phyloP scores from a whole-genome alignment of 371 early-diverging fungal genomes.

The Syncephalastrum contaminatum region DNA sequence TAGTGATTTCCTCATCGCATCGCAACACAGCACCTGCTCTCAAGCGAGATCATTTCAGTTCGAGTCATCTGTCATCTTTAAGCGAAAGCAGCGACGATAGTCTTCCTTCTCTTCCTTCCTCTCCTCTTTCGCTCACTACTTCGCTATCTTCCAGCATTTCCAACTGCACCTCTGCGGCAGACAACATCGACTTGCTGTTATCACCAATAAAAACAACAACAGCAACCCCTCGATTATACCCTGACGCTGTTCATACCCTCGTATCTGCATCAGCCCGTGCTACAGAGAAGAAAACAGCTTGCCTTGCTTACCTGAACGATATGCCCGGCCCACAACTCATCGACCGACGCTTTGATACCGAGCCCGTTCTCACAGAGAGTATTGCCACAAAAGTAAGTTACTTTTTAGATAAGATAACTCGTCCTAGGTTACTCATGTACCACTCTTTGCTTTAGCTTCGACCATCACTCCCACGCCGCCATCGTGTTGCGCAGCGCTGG shows the following conservation, averaged over 20 bases:
- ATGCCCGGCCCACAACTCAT: constrained; percentile 29
- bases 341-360: constrained; percentile 48
- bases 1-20: no score
- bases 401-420: background rate
- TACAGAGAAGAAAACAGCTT: constrained; percentile 9
- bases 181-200: no score
- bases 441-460: constrained; percentile 20
- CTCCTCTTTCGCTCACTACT: no score
- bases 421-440: background rate
- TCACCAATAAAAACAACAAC: no score
- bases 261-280: constrained; percentile 13
- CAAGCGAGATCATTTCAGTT: no score
- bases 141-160: no score
- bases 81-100: no score
- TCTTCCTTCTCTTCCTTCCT: no score
- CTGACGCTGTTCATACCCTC: constrained; percentile 18
- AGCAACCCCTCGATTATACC: no score
- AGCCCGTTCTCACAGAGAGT: constrained; percentile 47
- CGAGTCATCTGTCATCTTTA: no score
- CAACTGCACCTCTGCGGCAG: no score
- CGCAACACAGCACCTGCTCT: no score
- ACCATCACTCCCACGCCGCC: constrained; percentile 56
- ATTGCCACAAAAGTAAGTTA: constrained; percentile 45
- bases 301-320: constrained; percentile 10
- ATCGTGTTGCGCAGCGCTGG: constrained; percentile 68